Conservation (phyloP, 306 rosid species). For the Trifolium repens region DNA sequence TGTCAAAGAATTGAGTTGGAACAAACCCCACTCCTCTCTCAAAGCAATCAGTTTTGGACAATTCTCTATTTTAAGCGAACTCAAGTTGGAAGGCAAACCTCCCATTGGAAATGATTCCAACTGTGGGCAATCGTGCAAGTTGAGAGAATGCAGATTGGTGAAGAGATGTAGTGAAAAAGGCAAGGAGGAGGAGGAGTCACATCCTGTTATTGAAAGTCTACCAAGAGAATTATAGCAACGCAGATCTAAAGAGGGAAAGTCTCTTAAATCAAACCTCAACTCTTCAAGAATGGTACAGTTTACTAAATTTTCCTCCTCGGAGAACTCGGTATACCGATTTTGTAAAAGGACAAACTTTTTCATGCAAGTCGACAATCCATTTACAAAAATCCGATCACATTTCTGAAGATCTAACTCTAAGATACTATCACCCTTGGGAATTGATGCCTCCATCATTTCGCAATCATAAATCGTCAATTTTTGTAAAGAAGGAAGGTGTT, state of each 20-base stretch:
- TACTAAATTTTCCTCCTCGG: neutral
- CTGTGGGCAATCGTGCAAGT: neutral
- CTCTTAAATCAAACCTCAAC: neutral
- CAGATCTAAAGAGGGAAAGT: neutral
- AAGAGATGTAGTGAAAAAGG: neutral
- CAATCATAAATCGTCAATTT: neutral
- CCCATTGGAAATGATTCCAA: neutral
- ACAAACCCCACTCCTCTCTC: conserved; percentile 11
- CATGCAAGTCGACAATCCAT: neutral
- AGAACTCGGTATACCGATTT: neutral
- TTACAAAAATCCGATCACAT: neutral
- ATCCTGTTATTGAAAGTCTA: neutral
- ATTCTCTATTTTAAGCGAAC: fast-evolving
- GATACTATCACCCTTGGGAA: neutral
- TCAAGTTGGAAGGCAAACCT: neutral
- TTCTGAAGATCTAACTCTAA: neutral
- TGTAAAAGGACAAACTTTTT: neutral
- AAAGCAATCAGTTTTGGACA: neutral
- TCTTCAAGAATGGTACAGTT: neutral
- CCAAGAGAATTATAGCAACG: neutral
- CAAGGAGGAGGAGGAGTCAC: neutral
- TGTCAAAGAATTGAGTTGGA: neutral
- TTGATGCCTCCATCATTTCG: neutral
- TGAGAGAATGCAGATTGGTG: neutral
- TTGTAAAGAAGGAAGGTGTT: conserved; percentile 8